A percentile compares a stretch with the other conserved stretches of the same genome.
phyloP scores from a whole-genome alignment of 805 yeast genomes.

The Pichia insulana region DNA sequence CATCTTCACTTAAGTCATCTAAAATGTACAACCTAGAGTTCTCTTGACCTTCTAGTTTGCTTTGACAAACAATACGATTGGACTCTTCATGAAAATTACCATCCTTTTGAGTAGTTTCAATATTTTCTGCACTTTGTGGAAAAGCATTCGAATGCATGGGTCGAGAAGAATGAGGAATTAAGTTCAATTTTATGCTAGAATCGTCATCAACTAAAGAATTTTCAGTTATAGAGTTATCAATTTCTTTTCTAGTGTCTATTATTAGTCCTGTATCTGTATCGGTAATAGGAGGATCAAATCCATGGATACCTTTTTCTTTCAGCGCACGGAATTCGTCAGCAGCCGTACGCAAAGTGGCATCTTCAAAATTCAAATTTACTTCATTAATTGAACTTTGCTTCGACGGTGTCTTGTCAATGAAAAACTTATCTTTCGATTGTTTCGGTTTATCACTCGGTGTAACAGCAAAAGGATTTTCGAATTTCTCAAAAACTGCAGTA shows the following conservation, averaged over 20 bases:
- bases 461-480: slow-evolving; percentile 32
- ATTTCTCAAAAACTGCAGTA: slow-evolving; percentile 22
- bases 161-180: slow-evolving; percentile 10
- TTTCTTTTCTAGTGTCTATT: slow-evolving; percentile 13
- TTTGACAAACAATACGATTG: slow-evolving; percentile 12
- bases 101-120: slow-evolving; percentile 16
- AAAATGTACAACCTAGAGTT: neutral
- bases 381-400: neutral
- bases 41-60: slow-evolving; percentile 4
- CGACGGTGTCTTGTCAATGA: slow-evolving; percentile 4
- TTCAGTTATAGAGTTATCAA: slow-evolving; percentile 6
- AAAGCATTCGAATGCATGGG: neutral
- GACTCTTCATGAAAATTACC: slow-evolving; percentile 16
- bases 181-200: slow-evolving; percentile 19
- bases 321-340: slow-evolving; percentile 20
- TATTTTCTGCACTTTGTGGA: neutral
- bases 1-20: neutral
- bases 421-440: neutral
- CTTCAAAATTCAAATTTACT: neutral
- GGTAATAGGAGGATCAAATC: slow-evolving; percentile 12
- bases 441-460: slow-evolving; percentile 14
- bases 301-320: slow-evolving; percentile 11
- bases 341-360: slow-evolving; percentile 3
- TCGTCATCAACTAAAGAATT: slow-evolving; percentile 13
- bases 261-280: slow-evolving; percentile 20